Conservation (phyloP, 768 basidiomycete species). For the Lactarius quietus region DNA sequence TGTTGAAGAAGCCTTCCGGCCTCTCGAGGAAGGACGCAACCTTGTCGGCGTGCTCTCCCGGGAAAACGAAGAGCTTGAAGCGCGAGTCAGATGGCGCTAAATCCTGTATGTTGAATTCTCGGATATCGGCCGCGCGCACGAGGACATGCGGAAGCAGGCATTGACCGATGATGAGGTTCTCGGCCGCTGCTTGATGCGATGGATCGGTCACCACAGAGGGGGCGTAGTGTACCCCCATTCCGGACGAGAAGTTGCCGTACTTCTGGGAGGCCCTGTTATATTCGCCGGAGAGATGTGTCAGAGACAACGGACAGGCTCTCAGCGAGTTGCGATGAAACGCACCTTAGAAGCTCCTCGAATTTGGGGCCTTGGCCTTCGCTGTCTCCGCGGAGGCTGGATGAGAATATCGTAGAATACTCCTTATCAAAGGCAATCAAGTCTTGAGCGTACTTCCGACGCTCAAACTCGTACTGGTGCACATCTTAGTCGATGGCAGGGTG, state of each 20-base stretch:
- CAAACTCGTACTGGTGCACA: slow-evolving; percentile 45
- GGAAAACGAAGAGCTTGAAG: slow-evolving; percentile 48
- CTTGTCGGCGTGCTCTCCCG: slow-evolving; percentile 31
- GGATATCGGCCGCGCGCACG: slow-evolving; percentile 45
- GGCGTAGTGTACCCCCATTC: slow-evolving; percentile 47
- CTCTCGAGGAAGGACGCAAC: slow-evolving; percentile 32
- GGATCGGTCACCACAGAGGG: slow-evolving; percentile 37
- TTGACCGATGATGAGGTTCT: slow-evolving; percentile 45
- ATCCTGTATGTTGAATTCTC: slow-evolving; percentile 49
- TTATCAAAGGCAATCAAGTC: slow-evolving; percentile 55
- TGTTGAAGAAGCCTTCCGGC: slow-evolving; percentile 31
- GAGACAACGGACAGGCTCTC: neutral
- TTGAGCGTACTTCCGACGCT: slow-evolving; percentile 51
- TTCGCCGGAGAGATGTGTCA: neutral
- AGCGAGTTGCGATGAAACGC: slow-evolving; percentile 14
- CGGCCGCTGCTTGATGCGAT: slow-evolving; percentile 37
- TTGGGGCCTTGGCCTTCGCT: slow-evolving; percentile 44
- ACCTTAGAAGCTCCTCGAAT: slow-evolving; percentile 47
- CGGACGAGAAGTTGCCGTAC: slow-evolving; percentile 46
- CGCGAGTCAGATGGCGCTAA: slow-evolving; percentile 45
- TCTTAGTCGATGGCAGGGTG: neutral
- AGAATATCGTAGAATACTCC: slow-evolving; percentile 50
- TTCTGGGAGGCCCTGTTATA: slow-evolving; percentile 40
- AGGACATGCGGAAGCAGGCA: slow-evolving; percentile 49
- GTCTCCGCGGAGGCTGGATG: slow-evolving; percentile 45